These are phyloP conservation scores for Bocquillonia castaneifolia DNA, from an alignment of 441 rosid species.

Conservation along the genomic window DNA sequence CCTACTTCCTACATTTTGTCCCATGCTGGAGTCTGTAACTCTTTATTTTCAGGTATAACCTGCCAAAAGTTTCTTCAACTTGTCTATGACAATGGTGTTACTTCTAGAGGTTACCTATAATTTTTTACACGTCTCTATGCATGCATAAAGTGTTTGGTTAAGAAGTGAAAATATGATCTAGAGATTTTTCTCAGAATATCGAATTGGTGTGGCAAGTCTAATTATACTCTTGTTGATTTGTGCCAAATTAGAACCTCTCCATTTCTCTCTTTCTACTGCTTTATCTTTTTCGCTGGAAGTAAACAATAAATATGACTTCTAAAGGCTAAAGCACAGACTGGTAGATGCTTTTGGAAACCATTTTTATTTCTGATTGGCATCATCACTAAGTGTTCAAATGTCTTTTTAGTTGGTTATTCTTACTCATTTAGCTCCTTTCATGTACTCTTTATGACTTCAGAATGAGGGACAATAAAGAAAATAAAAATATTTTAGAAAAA, in stretches of 20 bases:
- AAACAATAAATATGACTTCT: no score
- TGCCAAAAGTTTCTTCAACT: not conserved
- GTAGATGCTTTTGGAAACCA: not conserved
- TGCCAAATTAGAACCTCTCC: not conserved
- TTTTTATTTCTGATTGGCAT: not conserved
- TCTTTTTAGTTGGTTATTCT: not conserved
- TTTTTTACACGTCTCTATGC: not conserved
- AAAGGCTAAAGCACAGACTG: no score
- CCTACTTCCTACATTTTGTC: slow-evolving; percentile 50
- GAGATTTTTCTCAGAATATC: slow-evolving; percentile 2
- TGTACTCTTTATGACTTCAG: not conserved
- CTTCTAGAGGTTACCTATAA: not conserved
- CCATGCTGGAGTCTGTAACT: slow-evolving; percentile 53
- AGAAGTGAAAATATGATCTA: slow-evolving; percentile 4
- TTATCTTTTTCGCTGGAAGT: no score
- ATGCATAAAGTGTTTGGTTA: not conserved
- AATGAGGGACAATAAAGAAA: not conserved
- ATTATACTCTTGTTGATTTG: not conserved
- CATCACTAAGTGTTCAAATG: not conserved
- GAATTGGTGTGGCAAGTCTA: not conserved
- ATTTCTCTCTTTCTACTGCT: not conserved
- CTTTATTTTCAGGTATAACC: slow-evolving; percentile 71
- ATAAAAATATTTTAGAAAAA: not conserved
- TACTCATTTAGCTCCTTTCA: not conserved
- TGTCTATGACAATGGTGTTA: not conserved